Evolutionary conservation across 2,329 filamentous ascomycete species (phyloP), one percentile per base, ranked within the genome.

Genomic region (Fusarium avenaceum): DNA sequence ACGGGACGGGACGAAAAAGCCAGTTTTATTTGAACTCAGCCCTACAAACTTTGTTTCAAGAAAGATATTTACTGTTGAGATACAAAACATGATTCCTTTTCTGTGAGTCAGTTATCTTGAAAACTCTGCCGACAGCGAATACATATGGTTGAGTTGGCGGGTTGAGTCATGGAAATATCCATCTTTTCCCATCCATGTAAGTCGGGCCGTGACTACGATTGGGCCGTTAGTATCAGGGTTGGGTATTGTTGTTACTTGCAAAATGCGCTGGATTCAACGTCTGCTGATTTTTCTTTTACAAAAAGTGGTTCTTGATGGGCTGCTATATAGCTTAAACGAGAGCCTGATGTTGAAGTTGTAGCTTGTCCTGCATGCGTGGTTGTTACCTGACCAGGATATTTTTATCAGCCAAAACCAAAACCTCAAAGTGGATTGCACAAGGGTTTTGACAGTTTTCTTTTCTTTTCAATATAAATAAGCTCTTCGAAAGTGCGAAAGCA

Each of bases 401-500:
- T 57, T 28, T 15, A 30, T 38, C 43, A 20, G 22, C 55, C 24
- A 24, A 24, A 24, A 28, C 55, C 43, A 45, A 45, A n/a, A 50
- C 32, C 19, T 39, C 52, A 33, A 54, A 46, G 46, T 53, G 40
- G 33, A 46, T 54, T 46, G 35, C 26, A 28, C 56, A 46, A 47
- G 57, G 58, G 43, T 38, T 38, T 55, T n/a, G 24, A 15, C 26
- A 20, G 32, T 39, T 30, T 49, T 22, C 38, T 28, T 55, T 30
- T 22, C 22, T 49, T 38, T 28, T 32, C 28, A 52, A 17, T 47
- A 43, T 43, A 62, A 39, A 62, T 47, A 44, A 47, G 59, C 59
- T 57, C 47, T 32, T 55, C 57, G 32, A n/a, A 10, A 42, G 50
- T 62, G 28, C 43, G 38, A 13, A 30, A 62, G 59, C 60, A 63